Percentiles rank a stretch among this genome's conserved stretches.
Evolutionary conservation across 78 protist species (phyloP).

Genomic region (Protostelium mycophagum): DNA sequence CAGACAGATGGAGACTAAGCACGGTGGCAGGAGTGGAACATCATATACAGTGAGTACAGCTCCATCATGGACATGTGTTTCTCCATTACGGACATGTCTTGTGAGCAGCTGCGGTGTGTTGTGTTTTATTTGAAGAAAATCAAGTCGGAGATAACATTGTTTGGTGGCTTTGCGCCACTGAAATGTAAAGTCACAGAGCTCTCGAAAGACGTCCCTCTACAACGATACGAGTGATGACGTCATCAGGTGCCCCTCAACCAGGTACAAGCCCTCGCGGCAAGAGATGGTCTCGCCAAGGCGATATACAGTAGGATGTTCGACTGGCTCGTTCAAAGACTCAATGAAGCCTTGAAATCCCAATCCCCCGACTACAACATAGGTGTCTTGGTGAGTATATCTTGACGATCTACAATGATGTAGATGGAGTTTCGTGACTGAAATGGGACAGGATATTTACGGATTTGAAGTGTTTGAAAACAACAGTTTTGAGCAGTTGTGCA

Average conservation of each 20-base stretch:
- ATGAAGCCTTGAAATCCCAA: conserved; percentile 39
- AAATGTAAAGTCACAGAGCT: too few relatives aligned
- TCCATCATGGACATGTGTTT: too few relatives aligned
- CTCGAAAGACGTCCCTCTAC: too few relatives aligned
- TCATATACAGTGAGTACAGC: too few relatives aligned
- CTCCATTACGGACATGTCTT: too few relatives aligned
- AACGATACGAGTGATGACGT: background rate
- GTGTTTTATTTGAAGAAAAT: too few relatives aligned
- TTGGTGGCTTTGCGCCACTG: too few relatives aligned
- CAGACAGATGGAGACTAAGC: conserved; percentile 58
- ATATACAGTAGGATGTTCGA: conserved; percentile 31
- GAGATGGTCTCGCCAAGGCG: conserved; percentile 69
- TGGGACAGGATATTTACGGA: conserved; percentile 93
- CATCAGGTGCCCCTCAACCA: conserved; percentile 54
- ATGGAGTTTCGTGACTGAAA: too few relatives aligned
- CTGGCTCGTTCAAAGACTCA: conserved; percentile 61
- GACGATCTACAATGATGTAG: conserved; percentile 57
- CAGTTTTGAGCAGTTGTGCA: conserved; percentile 88
- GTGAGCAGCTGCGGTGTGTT: too few relatives aligned
- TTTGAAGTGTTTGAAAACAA: conserved; percentile 78
- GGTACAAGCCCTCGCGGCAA: conserved; percentile 47
- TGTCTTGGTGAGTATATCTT: conserved; percentile 1
- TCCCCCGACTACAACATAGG: background rate
- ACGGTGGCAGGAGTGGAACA: conserved; percentile 60
- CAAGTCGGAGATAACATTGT: too few relatives aligned